Base-by-base conservation (phyloP, 345 rosid genomes). In the Gossypioides kirkii region DNA sequence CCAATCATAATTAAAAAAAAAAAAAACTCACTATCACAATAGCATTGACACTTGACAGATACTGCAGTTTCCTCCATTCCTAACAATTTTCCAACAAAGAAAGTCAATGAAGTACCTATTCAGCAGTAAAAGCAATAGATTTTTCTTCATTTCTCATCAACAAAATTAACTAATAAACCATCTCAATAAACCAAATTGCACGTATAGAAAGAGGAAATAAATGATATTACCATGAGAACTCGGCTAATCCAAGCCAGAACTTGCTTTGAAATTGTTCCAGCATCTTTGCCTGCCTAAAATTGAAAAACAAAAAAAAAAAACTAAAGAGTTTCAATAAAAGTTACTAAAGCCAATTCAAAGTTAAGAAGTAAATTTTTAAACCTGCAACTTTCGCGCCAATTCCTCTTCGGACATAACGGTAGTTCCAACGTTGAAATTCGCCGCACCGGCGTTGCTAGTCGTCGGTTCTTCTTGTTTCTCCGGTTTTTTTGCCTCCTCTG, bases 201-300 rank as follows among this genome's bases (percentile, higher is more conserved):
- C 20, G 9, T 11, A 26, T 0, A 66, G 10, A 25, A 54, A 46
- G 20, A 65, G 14, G 22, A 63, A 36, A 72, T 11, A 41, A 65
- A 65, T 65, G 32, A 25, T 25, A 69, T 72, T 45, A 92, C 98
- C 94, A 77, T 78, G 46, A 78, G 81, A 65, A 94, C 89, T 92
- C 73, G 80, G 70, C 69, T 74, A 32, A 87, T 77, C 67, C 83
- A 82, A 50, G 97, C 89, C 65, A 87, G 78, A 49, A 92, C 67
- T 45, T 60, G 72, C 71, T 26, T 32, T 87, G 89, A 67, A 94
- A 74, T 32, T 71, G 53, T 16, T 16, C 63, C 65, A 56, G 71
- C 71, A 38, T 92, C 93, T 87, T 94, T 97, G 81, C 90, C 95
- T 1, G 90, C 95, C 97, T 94, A 73, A 63, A 78, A 60, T 43